phyloP scores from a whole-genome alignment of 192 early-diverging fungal species.

The Coemansia sp. region DNA sequence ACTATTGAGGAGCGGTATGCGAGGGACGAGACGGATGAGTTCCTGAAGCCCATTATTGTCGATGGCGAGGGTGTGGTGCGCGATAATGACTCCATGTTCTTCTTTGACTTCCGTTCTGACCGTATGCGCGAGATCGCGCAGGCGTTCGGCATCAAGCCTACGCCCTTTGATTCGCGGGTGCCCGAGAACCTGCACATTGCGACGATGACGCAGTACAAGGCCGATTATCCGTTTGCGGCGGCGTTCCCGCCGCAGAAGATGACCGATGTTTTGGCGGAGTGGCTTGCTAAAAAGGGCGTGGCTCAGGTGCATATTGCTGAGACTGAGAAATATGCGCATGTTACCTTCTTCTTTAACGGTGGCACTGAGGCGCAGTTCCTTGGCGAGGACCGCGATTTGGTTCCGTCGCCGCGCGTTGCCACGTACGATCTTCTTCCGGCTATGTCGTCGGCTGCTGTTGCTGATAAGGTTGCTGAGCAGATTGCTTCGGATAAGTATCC shows the following conservation, averaged over 20 bases:
- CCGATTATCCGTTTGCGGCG: conserved; percentile 92
- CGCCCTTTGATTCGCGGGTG: conserved; percentile 78
- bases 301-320: conserved; percentile 97
- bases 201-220: conserved; percentile 98
- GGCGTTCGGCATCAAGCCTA: conserved; percentile 82
- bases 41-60: conserved; percentile 97
- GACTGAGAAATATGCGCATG: conserved; percentile 99
- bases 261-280: conserved; percentile 98
- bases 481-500: conserved; percentile 78
- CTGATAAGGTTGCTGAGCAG: conserved; percentile 85
- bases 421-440: conserved; percentile 97
- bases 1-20: conserved; percentile 86
- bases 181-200: conserved; percentile 84
- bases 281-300: conserved; percentile 85
- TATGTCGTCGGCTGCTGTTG: conserved; percentile 91
- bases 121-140: conserved; percentile 94
- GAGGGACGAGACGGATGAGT: conserved; percentile 97
- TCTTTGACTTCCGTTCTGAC: conserved; percentile 99
- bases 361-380: conserved; percentile 91
- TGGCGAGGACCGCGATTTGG: conserved; percentile 85
- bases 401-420: conserved; percentile 92
- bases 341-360: conserved; percentile 99
- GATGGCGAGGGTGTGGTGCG: conserved; percentile 74
- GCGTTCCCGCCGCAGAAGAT: conserved; percentile 97
- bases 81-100: conserved; percentile 91